These are phyloP conservation scores for Benincasa hispida DNA, from an alignment of 306 rosid genomes.

Conservation along the genomic window DNA sequence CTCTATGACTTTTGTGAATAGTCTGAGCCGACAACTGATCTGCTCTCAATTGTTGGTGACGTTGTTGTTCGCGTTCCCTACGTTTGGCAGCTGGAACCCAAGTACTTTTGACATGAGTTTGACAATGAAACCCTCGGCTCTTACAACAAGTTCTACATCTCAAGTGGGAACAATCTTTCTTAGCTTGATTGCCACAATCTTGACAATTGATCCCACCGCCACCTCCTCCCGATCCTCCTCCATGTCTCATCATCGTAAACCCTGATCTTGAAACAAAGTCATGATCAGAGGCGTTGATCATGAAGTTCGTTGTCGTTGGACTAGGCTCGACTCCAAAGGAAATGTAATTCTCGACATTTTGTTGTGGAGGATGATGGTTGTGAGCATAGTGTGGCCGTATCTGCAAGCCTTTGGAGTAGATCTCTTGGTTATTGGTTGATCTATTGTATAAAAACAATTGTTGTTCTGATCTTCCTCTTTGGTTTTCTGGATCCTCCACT, in stretches of 20 bases:
- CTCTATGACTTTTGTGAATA: slow-evolving; percentile 22
- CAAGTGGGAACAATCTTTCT: slow-evolving; percentile 49
- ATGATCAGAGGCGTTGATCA: slow-evolving; percentile 31
- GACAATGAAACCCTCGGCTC: slow-evolving; percentile 68
- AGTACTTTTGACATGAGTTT: slow-evolving; percentile 63
- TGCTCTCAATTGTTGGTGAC: background rate
- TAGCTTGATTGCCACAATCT: slow-evolving; percentile 66
- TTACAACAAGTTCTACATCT: slow-evolving; percentile 65
- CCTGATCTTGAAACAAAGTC: slow-evolving; percentile 28
- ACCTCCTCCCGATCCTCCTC: slow-evolving; percentile 12
- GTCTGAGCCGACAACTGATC: background rate
- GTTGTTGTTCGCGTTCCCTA: slow-evolving; percentile 39
- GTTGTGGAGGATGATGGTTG: slow-evolving; percentile 5
- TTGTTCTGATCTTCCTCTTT: slow-evolving; percentile 12
- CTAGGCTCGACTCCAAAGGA: slow-evolving; percentile 53
- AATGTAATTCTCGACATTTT: slow-evolving; percentile 25
- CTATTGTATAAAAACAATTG: slow-evolving; percentile 16
- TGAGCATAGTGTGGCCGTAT: slow-evolving; percentile 34
- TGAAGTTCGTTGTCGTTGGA: slow-evolving; percentile 6
- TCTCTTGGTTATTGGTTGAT: slow-evolving; percentile 29
- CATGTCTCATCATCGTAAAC: slow-evolving; percentile 36
- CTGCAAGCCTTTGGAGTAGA: slow-evolving; percentile 38
- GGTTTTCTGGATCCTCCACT: background rate
- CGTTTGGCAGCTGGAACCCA: slow-evolving; percentile 71
- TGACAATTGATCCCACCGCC: slow-evolving; percentile 41